Evolutionary conservation across 169 alveolate species (phyloP).

Genomic region (Plasmodium vivax): DNA sequence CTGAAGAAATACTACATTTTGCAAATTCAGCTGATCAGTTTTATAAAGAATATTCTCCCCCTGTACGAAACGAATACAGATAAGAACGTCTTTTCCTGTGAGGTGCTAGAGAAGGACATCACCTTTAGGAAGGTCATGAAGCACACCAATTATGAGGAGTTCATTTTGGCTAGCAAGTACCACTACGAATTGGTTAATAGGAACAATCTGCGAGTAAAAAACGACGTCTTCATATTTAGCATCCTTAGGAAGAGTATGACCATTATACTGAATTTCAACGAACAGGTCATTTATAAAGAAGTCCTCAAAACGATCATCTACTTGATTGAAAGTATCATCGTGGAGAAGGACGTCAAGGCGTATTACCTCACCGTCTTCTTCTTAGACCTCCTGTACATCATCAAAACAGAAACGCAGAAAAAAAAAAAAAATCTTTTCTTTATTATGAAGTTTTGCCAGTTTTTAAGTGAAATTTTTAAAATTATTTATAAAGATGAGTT

Average conservation of each 20-base stretch:
- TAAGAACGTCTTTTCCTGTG: not conserved
- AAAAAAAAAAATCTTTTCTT: slow-evolving; percentile 52
- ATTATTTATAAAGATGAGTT: slow-evolving; percentile 49
- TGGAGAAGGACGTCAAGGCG: slow-evolving; percentile 31
- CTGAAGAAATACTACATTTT: slow-evolving; percentile 46
- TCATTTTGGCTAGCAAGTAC: slow-evolving; percentile 39
- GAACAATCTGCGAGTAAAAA: slow-evolving; percentile 30
- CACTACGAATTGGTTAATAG: slow-evolving; percentile 17
- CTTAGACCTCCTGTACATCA: slow-evolving; percentile 36
- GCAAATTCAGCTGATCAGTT: slow-evolving; percentile 28
- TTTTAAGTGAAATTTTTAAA: slow-evolving; percentile 48
- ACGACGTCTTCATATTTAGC: slow-evolving; percentile 69
- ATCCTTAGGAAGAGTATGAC: slow-evolving; percentile 57
- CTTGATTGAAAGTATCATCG: slow-evolving; percentile 61
- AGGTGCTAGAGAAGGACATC: not conserved
- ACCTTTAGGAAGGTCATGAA: not conserved
- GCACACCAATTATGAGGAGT: slow-evolving; percentile 50
- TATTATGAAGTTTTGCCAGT: slow-evolving; percentile 65
- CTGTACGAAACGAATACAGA: slow-evolving; percentile 31
- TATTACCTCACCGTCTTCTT: slow-evolving; percentile 61
- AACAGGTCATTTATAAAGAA: slow-evolving; percentile 56
- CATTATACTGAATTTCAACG: slow-evolving; percentile 18
- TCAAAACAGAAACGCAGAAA: slow-evolving; percentile 40
- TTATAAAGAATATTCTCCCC: slow-evolving; percentile 19
- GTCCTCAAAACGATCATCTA: slow-evolving; percentile 36